Conservation (phyloP, 352 stramenopile genomes). For the Saprolegnia diclina region DNA sequence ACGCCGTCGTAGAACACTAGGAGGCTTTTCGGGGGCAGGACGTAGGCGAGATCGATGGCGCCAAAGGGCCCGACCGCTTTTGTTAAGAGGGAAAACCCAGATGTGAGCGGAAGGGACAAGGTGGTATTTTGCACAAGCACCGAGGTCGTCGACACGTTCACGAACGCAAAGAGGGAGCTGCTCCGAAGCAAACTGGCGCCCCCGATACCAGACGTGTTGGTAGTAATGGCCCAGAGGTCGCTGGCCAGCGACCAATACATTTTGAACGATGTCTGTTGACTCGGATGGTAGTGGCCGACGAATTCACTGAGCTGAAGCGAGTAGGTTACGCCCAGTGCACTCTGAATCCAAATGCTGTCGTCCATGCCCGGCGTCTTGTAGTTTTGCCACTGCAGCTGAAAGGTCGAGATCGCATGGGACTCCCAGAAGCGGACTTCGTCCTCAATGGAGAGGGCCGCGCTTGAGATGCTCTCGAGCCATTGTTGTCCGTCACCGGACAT, state of each 20-base stretch:
- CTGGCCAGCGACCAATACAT: constrained; percentile 16
- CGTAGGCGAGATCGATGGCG: background rate
- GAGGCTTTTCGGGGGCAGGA: background rate
- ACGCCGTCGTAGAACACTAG: background rate
- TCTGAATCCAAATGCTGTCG: constrained; percentile 7
- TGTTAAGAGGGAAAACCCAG: background rate
- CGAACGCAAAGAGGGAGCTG: constrained; percentile 7
- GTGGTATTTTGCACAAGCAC: background rate
- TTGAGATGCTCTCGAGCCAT: background rate
- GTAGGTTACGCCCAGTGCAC: constrained; percentile 4
- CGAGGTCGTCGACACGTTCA: background rate
- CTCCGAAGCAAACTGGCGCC: background rate
- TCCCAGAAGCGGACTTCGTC: constrained; percentile 9
- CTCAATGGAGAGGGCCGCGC: background rate
- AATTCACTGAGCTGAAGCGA: background rate
- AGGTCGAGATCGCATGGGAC: background rate
- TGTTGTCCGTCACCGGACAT: background rate
- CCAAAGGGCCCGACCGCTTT: constrained; percentile 1
- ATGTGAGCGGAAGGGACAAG: background rate
- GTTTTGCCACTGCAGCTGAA: constrained; percentile 7
- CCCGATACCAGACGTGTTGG: background rate
- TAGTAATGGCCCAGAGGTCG: background rate
- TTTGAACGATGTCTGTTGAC: constrained; percentile 2
- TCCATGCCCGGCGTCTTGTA: background rate
- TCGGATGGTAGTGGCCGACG: background rate